Evolutionary conservation across 73 alveolate species (phyloP).

Genomic region (Effrenium voratum): DNA sequence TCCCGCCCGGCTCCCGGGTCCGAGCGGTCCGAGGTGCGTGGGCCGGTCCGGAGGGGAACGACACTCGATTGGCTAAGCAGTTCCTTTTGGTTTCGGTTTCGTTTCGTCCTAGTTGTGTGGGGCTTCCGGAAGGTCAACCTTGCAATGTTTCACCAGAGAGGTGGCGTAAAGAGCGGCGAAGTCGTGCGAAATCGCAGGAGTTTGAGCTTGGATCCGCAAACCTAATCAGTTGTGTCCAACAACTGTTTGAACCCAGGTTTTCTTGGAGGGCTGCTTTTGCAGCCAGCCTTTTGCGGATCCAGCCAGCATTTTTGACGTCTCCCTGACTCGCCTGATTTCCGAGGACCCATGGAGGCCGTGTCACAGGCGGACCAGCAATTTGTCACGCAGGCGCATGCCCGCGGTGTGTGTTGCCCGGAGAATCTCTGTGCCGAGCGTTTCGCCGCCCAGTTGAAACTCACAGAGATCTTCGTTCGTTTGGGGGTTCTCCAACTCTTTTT

Average conservation of each 20-base stretch:
- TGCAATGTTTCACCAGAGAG: background rate
- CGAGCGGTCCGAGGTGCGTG: no score
- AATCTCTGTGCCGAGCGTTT: no score
- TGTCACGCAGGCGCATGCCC: conserved; percentile 76
- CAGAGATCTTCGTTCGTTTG: no score
- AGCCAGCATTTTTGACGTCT: background rate
- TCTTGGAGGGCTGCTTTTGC: background rate
- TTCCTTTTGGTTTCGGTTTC: background rate
- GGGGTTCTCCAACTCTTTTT: no score
- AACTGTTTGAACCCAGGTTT: no score
- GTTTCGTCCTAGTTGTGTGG: background rate
- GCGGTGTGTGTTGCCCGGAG: no score
- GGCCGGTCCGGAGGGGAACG: background rate
- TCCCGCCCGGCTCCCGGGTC: background rate
- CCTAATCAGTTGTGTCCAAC: background rate
- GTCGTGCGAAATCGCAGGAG: background rate
- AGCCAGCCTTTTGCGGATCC: background rate
- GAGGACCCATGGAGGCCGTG: conserved; percentile 74
- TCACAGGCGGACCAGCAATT: conserved; percentile 82
- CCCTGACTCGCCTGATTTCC: background rate
- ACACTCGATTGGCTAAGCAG: background rate
- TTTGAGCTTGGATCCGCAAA: background rate
- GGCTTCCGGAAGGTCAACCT: no score
- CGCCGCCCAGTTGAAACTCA: no score
- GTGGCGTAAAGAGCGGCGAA: background rate